Conservation (phyloP, 495 filamentous ascomycete genomes). For the Penicillium angulare region DNA sequence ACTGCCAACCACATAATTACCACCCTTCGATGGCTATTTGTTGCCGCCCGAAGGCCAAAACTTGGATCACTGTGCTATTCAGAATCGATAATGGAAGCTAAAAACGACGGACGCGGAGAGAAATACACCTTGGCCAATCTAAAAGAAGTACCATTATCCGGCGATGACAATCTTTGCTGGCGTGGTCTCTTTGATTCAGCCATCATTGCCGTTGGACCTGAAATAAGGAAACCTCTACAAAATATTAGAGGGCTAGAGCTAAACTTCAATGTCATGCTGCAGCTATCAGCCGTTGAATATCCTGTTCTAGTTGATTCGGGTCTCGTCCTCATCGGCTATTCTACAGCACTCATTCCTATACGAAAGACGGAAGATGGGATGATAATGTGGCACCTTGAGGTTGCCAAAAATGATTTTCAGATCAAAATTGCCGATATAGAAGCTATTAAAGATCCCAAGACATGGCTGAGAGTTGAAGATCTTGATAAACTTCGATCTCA, state of each 20-base stretch:
- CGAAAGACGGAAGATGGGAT: neutral
- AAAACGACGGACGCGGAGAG: too few species aligned
- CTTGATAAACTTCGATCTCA: constrained; percentile 1
- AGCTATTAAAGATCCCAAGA: neutral
- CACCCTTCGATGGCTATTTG: too few species aligned
- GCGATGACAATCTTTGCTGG: too few species aligned
- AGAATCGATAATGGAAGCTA: too few species aligned
- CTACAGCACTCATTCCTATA: neutral
- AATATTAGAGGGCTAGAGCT: neutral
- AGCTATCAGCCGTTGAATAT: constrained; percentile 5
- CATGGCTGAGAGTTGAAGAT: neutral
- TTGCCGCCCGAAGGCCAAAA: too few species aligned
- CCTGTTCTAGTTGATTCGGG: constrained; percentile 1
- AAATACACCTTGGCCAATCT: too few species aligned
- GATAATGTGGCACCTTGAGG: constrained; percentile 10
- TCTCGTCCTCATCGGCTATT: neutral
- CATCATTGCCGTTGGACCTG: neutral
- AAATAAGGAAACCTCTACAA: too few species aligned
- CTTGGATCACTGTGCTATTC: too few species aligned
- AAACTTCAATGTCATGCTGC: neutral
- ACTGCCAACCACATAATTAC: too few species aligned
- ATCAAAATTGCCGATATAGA: neutral
- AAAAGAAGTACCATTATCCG: too few species aligned
- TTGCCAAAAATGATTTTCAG: neutral
- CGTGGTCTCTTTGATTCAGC: neutral